Conservation (phyloP, 768 basidiomycete species). For the Naematelia aurantialba region DNA sequence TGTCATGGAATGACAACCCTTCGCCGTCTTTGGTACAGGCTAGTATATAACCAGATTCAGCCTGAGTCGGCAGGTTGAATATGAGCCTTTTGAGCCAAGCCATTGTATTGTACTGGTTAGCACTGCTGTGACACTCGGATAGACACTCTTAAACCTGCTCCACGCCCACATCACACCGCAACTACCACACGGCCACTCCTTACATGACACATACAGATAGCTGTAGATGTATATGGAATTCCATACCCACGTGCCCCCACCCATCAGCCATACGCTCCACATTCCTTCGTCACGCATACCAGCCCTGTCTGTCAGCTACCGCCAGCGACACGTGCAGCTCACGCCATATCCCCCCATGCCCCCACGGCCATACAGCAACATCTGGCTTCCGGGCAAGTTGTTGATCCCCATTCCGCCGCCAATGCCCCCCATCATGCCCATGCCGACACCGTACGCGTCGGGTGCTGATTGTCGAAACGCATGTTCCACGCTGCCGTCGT, state of each 20-base stretch:
- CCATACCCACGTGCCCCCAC: neutral
- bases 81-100: too few species aligned
- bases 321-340: neutral
- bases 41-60: too few species aligned
- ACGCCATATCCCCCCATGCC: conserved; percentile 14
- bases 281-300: conserved; percentile 1
- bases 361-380: conserved; percentile 38
- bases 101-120: too few species aligned
- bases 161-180: too few species aligned
- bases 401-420: conserved; percentile 39
- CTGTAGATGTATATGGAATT: too few species aligned
- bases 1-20: too few species aligned
- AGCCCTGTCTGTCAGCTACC: conserved; percentile 8
- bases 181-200: neutral
- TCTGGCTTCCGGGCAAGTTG: conserved; percentile 38
- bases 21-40: too few species aligned
- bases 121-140: too few species aligned
- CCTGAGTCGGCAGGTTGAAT: too few species aligned
- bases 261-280: neutral
- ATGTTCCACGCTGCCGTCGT: too few species aligned
- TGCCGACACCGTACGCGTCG: conserved; percentile 38
- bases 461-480: conserved; percentile 39
- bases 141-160: too few species aligned
- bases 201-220: too few species aligned
- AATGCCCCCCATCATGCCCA: conserved; percentile 28